Base-by-base conservation (phyloP, 2,329 filamentous ascomycete species). In the Sphaerulina vaccinii region DNA sequence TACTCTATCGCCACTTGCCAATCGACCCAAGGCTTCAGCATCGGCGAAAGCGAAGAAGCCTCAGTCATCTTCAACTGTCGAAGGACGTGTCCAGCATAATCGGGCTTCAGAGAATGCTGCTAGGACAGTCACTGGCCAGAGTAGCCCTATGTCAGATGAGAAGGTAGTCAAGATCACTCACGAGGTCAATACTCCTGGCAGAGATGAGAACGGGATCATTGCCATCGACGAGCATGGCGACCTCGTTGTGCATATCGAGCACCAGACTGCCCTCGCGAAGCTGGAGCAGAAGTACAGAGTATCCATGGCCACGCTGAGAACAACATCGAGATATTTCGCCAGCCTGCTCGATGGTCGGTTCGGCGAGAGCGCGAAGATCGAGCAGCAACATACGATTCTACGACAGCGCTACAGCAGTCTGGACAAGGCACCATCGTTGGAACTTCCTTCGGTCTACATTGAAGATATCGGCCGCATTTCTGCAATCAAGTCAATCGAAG, bases 401-500 rank as follows among this genome's bases (percentile, higher is more conserved):
- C 69, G 71, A 2, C 62, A 76, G 7, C 66, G 70, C 19, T 74
- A 78, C 45, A 61, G 79, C 21, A 73, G 72, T 37, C 74, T 83
- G 1, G 70, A 69, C 13, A 44, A 60, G 8, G 56, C 48, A 9
- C 73, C 76, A 8, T 61, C 71, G 7, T 58, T 67, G 1, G 76
- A 81, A 24, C 74, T 90, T n/a, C 86, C 87, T 2, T 75, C 76
- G 65, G 76, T 90, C 48, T 62, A 71, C 37, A 85, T 90, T 61
- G 72, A 77, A 1, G 83, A 90, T 61, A 80, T 89, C 24, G 87
- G 88, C 54, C 79, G 84, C 54, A 85, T 84, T 18, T 87, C 85
- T 6, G 77, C 79, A 6, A 79, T 86, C 27, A 83, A 85, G 58
- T 72, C 73, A 5, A 75, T 81, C n/a, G 54, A 58, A 18, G 55